phyloP scores from a whole-genome alignment of 352 stramenopile species.

The Pythium plurisporium region DNA sequence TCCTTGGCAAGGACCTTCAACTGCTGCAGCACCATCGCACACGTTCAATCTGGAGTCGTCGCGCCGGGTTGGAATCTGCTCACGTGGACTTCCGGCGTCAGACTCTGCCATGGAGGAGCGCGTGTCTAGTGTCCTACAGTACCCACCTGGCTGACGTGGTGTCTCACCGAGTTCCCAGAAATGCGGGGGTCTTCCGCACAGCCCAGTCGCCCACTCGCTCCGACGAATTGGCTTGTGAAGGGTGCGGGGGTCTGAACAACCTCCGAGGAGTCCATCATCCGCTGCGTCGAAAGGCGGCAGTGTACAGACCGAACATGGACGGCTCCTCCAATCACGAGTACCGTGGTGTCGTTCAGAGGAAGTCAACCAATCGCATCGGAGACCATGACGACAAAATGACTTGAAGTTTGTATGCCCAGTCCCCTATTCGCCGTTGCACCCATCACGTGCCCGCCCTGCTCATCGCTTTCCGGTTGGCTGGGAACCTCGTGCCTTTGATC shows the following conservation, averaged over 20 bases:
- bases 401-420: slow-evolving; percentile 7
- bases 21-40: too few species aligned
- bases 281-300: not conserved
- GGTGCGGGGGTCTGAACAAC: too few species aligned
- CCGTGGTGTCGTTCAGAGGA: not conserved
- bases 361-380: not conserved
- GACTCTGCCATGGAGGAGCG: too few species aligned
- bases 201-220: too few species aligned
- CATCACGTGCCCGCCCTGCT: not conserved
- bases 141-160: too few species aligned
- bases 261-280: not conserved
- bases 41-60: too few species aligned
- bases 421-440: not conserved
- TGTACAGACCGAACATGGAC: not conserved
- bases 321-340: not conserved
- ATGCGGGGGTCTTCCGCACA: too few species aligned
- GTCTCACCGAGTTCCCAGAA: too few species aligned
- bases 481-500: not conserved
- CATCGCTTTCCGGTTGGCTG: slow-evolving; percentile 6
- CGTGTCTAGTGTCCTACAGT: too few species aligned
- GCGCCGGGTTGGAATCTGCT: too few species aligned
- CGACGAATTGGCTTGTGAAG: too few species aligned
- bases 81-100: too few species aligned
- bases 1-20: not conserved
- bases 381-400: not conserved